A percentile compares a stretch with the other conserved stretches of the same genome.
Conservation (phyloP, 192 early-diverging fungal genomes). For the Chytriomyces confervae region DNA sequence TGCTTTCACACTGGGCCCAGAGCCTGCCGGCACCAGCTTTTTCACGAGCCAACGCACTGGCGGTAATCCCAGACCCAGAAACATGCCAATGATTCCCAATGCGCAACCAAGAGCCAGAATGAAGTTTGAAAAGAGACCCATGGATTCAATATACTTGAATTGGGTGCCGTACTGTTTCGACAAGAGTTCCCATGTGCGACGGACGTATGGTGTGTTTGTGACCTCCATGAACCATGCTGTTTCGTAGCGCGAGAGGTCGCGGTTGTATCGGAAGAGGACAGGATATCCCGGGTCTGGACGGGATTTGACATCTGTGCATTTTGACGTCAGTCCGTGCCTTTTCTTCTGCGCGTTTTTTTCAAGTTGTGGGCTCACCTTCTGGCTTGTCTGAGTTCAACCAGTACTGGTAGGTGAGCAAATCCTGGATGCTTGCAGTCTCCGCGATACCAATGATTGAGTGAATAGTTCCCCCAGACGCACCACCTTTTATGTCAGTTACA, state of each 20-base stretch:
- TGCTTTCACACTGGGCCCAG: constrained; percentile 69
- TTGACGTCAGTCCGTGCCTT: too few relatives aligned
- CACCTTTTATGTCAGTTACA: constrained; percentile 49
- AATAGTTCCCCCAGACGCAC: constrained; percentile 73
- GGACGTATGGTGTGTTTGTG: constrained; percentile 69
- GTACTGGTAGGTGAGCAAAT: neutral
- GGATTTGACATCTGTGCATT: too few relatives aligned
- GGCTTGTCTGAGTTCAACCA: neutral
- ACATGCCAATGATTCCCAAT: constrained; percentile 40
- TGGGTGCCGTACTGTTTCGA: constrained; percentile 57
- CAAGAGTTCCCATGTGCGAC: constrained; percentile 64
- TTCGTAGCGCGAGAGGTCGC: constrained; percentile 67
- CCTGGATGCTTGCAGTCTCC: neutral
- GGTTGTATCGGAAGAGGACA: constrained; percentile 52
- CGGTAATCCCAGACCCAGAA: constrained; percentile 49
- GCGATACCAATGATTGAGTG: constrained; percentile 30
- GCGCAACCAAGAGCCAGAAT: constrained; percentile 53
- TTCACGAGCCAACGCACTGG: constrained; percentile 53
- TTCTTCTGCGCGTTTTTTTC: too few relatives aligned
- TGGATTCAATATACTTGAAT: constrained; percentile 70
- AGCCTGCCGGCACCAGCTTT: constrained; percentile 68
- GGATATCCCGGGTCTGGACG: neutral
- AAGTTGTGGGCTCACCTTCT: too few relatives aligned
- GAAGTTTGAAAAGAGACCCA: constrained; percentile 52
- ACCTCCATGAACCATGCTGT: constrained; percentile 67